Conservation (phyloP, 2,329 filamentous ascomycete genomes). For the Amauroascus niger region DNA sequence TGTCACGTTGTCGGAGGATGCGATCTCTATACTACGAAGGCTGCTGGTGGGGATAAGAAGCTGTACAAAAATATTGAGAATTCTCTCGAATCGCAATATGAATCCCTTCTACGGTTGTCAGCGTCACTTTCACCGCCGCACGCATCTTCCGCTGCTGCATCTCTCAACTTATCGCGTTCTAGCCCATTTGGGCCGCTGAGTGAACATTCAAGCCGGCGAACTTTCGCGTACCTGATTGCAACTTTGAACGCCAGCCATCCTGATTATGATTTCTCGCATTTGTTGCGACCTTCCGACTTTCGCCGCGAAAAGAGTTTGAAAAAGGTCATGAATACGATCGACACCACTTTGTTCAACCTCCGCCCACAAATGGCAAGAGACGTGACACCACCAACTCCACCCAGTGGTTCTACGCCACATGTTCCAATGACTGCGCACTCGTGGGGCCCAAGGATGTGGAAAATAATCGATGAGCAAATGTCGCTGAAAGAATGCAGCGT, state of each 20-base stretch:
- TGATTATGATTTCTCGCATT: conserved; percentile 94
- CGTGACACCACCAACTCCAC: conserved; percentile 32
- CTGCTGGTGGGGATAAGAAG: conserved; percentile 90
- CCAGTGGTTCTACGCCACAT: conserved; percentile 39
- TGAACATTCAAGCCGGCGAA: conserved; percentile 77
- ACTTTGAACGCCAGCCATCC: conserved; percentile 92
- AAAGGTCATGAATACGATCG: conserved; percentile 74
- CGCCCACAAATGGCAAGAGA: conserved; percentile 50
- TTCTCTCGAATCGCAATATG: conserved; percentile 83
- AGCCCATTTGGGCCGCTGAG: conserved; percentile 88
- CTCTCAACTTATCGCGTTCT: conserved; percentile 67
- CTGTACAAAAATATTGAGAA: conserved; percentile 92
- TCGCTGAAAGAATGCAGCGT: conserved; percentile 75
- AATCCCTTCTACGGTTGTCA: conserved; percentile 74
- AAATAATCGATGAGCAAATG: conserved; percentile 90
- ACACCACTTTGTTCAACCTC: conserved; percentile 78
- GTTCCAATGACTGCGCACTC: conserved; percentile 47
- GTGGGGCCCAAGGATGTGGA: conserved; percentile 90
- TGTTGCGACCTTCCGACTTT: conserved; percentile 82
- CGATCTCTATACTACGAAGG: conserved; percentile 96
- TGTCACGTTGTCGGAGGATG: conserved; percentile 87
- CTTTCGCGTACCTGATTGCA: conserved; percentile 91
- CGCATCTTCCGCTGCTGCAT: conserved; percentile 55
- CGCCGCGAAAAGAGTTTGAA: conserved; percentile 70
- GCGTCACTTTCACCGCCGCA: conserved; percentile 79